Evolutionary conservation across 805 yeast species (phyloP), one percentile per base, ranked within the genome.

Genomic region (Cyberlindnera sargentensis): DNA sequence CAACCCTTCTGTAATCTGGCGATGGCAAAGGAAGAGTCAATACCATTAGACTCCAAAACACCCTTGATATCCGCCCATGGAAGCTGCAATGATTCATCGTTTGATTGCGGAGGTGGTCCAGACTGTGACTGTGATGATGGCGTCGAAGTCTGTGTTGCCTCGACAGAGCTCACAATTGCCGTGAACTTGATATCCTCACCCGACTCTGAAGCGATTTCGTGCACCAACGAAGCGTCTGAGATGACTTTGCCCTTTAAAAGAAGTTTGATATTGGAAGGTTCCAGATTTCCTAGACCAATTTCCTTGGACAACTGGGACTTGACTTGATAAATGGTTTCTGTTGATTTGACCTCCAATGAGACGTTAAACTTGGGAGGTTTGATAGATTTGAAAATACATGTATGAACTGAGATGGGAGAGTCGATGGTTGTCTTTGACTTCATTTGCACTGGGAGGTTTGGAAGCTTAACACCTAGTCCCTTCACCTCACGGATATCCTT

Each of bases 281-380:
- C 61, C 9, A 56, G 52, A 25, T 65, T 60, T 6, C 57, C 56
- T 36, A 67, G 54, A 1, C 56, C 62, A 2, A 58, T 57, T n/a
- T 40, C 15, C 7, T 50, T 46, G 1, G 58, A 47, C n/a, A 63
- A 44, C 24, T 50, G 55, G 20, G 55, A 42, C 47, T 69, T 69
- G 20, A 66, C 58, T 40, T 61, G 63, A 31, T 51, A 47, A 20
- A 68, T 53, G 0, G 72, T 63, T 7, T 59, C 63, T 9, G 56
- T 51, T 2, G 48, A 33, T 26, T 47, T 35, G n/a, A 59, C 52
- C 24, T 57, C 48, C 24, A 60, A 48, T 11, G 57, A 50, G 11
- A 66, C 49, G 33, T 65, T 59, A 61, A 85, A 83, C 56, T 80
- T 84, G 5, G 95, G 95, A 4, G 82, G 76, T 53, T 80, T 78